phyloP scores from a whole-genome alignment of 2,329 filamentous ascomycete species.

The Periglandula ipomoeae region DNA sequence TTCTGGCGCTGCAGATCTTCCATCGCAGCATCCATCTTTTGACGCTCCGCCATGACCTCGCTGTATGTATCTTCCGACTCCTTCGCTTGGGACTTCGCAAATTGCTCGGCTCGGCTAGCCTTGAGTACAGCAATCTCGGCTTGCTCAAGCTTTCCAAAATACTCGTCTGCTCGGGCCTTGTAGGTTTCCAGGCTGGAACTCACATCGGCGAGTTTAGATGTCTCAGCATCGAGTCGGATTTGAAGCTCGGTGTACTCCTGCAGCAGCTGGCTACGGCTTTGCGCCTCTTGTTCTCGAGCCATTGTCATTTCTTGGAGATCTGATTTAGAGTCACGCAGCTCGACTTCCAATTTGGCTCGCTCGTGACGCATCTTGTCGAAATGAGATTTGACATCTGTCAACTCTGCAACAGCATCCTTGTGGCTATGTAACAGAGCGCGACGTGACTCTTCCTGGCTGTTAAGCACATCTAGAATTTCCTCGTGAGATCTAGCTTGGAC shows the following conservation, averaged over 20 bases:
- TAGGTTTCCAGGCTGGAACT: constrained; percentile 78
- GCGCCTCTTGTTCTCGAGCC: constrained; percentile 75
- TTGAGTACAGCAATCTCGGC: constrained; percentile 94
- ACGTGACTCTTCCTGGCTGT: constrained; percentile 84
- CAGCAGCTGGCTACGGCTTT: constrained; percentile 79
- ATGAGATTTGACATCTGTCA: constrained; percentile 76
- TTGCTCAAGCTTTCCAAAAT: constrained; percentile 94
- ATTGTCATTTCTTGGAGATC: constrained; percentile 74
- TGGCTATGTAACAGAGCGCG: constrained; percentile 74
- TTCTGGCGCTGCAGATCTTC: constrained; percentile 87
- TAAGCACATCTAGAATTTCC: constrained; percentile 85
- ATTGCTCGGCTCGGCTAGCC: constrained; percentile 83
- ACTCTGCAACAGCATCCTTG: constrained; percentile 74
- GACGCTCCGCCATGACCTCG: constrained; percentile 81
- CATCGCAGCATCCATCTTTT: constrained; percentile 77
- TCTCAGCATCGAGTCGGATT: constrained; percentile 83
- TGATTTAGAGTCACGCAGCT: constrained; percentile 73
- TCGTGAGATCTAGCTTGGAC: constrained; percentile 90
- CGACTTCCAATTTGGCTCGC: constrained; percentile 71
- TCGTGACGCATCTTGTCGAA: constrained; percentile 81
- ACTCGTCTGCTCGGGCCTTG: constrained; percentile 87
- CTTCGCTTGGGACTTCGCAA: constrained; percentile 79
- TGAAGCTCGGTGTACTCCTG: constrained; percentile 91
- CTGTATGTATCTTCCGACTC: constrained; percentile 90
- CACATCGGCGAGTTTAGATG: constrained; percentile 75